phyloP scores from a whole-genome alignment of 176 grass and related monocot species.

The Saccharum officinarum region DNA sequence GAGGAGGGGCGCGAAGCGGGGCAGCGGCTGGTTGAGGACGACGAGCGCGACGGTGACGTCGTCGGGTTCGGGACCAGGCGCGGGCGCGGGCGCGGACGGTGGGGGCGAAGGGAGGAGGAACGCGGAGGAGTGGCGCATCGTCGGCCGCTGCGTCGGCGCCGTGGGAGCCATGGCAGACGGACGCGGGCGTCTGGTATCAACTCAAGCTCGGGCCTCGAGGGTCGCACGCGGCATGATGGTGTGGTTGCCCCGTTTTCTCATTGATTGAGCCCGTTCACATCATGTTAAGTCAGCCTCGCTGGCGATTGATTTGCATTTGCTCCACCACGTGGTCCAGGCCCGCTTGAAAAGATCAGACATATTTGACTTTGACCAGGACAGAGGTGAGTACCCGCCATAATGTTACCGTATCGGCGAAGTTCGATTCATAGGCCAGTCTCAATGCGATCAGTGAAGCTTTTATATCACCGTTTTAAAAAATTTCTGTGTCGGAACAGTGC shows the following conservation, averaged over 20 bases:
- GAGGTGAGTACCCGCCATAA: no score
- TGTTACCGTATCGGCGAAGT: no score
- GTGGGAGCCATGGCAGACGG: not conserved
- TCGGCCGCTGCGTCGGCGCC: not conserved
- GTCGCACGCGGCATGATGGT: not conserved
- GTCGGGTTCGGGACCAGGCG: not conserved
- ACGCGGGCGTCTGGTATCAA: not conserved
- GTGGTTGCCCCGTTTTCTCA: not conserved
- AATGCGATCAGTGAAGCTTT: no score
- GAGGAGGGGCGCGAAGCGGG: conserved; percentile 67
- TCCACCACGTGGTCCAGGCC: not conserved
- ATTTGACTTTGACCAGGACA: not conserved
- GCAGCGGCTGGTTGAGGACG: conserved; percentile 76
- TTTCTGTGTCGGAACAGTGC: no score
- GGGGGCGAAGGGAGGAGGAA: conserved; percentile 42
- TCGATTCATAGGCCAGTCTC: no score
- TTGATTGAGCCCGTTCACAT: not conserved
- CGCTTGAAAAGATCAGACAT: not conserved
- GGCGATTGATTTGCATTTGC: no score
- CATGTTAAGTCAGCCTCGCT: no score
- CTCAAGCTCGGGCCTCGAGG: not conserved
- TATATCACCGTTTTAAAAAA: no score
- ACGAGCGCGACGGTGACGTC: conserved; percentile 47
- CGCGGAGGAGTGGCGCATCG: conserved; percentile 62
- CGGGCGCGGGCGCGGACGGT: not conserved